Base-by-base conservation (phyloP, 805 yeast species). In the Ogataea thermomethanolica region DNA sequence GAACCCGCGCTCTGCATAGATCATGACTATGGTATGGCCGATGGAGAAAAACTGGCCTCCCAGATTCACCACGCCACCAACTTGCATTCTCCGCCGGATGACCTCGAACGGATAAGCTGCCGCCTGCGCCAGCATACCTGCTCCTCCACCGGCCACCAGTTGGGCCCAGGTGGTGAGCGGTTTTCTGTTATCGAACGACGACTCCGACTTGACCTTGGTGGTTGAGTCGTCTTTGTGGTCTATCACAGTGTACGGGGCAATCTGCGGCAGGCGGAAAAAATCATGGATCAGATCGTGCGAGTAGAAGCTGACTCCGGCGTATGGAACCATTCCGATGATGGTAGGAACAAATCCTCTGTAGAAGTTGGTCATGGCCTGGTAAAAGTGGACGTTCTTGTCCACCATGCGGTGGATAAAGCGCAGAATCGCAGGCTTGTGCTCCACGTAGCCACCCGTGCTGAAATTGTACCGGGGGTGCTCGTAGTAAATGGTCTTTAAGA, bases 41-140 rank as follows among this genome's bases (percentile, higher is more conserved):
- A 82, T 73, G 15, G 79, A 66, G 41, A 73, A 62, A 52, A 72
- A 79, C 60, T 72, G 74, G 30, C 81, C 87, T 40, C 73, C 71
- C 43, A 61, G 56, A 46, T 79, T 74, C 6, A 72, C 68, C 4
- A 82, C 84, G 9, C 91, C 95, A 26, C 95, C 90, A 17, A 93
- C 99, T 66, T 93, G 99, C 86, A 93, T 81, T 54, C 98, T 73
- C 61, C 99, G 75, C 58, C 99, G 73, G 15, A 93, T 78, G 28
- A 93, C 96, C 65, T 93, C 99, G 51, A 93, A 84, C 2, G 99
- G 99, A 58, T 93, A 93, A 5, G 96, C 91, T 0, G 98, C 95
- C 1, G 97, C 88, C 62, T 93, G 99, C 2, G 98, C 87, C 26
- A 79, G 73, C 82, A 91, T 77, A 9, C 99, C 99, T 1, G 97